Evolutionary conservation across 441 rosid species (phyloP), one percentile per base, ranked within the genome.

Genomic region (Jatropha multifida): DNA sequence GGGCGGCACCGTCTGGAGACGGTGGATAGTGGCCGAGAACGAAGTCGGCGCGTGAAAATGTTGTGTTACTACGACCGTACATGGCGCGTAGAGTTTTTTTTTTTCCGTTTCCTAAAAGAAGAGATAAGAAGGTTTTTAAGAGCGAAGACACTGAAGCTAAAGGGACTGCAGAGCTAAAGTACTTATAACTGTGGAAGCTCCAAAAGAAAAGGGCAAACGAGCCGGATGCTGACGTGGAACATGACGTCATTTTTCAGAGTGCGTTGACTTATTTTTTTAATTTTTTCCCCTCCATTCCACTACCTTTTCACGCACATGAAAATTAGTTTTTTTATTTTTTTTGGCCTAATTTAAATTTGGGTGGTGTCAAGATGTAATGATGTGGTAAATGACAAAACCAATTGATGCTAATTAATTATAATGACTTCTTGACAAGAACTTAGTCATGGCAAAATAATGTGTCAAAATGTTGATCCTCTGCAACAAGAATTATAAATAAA

Each of bases 221-320:
- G 64, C 48, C 27, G 61, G 78, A 58, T 37, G 82, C 54, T 84
- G 90, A 86, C 85, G 89, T 85, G 86, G 75, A 38, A 0, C 52
- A 46, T 84, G 82, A 86, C 82, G 88, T 83, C 86, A 86, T 51
- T 0, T 40, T 59, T 13, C 13, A 48, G 15, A 44, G 54, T 41
- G 54, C 80, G 88, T 86, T 87, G 92, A 86, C 90, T 72, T 81
- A 10, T 32, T 4, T 46, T 14, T 44, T 73, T 7, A 8, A 4
- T 32, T 32, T 4, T 46, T 14, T 2, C 32, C 2, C 32, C 4
- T 17, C 17, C n/a, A 9, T 20, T 15, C 37, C 12, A 3, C 7
- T 0, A 4, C n/a, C 4, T 3, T 17, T 54, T 52, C 56, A 15
- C 4, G 12, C 14, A 0, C 56, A 52, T 5, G 15, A 5, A 5